Evolutionary conservation across 1,139 yeast genomes (phyloP), one percentile per base, ranked within the genome.

Genomic region (Yamadazyma triangularis): DNA sequence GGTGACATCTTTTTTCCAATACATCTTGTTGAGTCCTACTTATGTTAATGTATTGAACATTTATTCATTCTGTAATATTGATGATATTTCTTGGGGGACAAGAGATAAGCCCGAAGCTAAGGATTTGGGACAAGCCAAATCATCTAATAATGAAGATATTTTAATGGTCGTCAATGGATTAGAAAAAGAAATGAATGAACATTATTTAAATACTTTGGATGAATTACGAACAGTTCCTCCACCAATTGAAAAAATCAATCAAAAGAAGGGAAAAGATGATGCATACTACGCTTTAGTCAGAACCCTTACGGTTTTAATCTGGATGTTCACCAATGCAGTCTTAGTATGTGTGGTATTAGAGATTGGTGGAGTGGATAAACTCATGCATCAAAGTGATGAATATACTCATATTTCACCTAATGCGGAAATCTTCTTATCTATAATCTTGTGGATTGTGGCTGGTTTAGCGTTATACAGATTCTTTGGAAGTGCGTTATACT

Each of bases 21-120:
- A 84, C 50, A 59, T 84, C 33, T 59, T 84, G 36, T 58, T 84
- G 35, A 77, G 86, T 27, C 94, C 94, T 1, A 72, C 85, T 2
- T 84, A 84, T 56, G 75, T 82, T 53, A 84, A 84, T 50, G 83
- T 84, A 31, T 66, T 84, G 48, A 84, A 83, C 50, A 87, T 84
- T 36, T 84, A 84, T 53, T 86, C 93, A 5, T 84, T 84, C 56
- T 83, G 93, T 64, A 84, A 84, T 52, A 81, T 83, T 44, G 89
- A 84, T 55, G 94, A 84, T 58, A 80, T 84, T 30, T 79, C 91
- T 0, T 84, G 94, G 94, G 94, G 94, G 50, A 84, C 91, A 15
- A 82, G 84, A 54, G 89, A 87, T 16, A 84, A 72, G 33, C 76
- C 75, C 19, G 65, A 62, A 25, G 76, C 77, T 34, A 69, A 69